Evolutionary conservation across 345 rosid species (phyloP).

Genomic region (Linum usitatissimum): DNA sequence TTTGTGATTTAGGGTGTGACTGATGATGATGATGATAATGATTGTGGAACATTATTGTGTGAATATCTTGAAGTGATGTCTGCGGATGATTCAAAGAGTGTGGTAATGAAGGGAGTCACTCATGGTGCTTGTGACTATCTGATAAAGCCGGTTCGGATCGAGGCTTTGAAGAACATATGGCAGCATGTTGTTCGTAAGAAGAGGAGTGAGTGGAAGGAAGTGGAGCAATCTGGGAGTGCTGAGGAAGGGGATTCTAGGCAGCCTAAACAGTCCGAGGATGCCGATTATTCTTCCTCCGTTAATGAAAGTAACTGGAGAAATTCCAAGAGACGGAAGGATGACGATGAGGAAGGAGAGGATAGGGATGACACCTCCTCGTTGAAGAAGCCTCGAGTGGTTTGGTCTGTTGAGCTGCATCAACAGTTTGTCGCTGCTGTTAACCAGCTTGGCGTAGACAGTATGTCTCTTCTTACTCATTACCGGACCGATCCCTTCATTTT

Average conservation of each 20-base stretch:
- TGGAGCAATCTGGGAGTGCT: constrained; percentile 24
- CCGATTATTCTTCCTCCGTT: constrained; percentile 21
- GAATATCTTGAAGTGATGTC: constrained; percentile 29
- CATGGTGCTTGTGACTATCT: constrained; percentile 38
- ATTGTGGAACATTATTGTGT: no score
- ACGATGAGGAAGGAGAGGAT: constrained; percentile 36
- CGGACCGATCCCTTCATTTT: no score
- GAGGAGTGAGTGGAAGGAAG: constrained; percentile 18
- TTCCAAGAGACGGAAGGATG: constrained; percentile 32
- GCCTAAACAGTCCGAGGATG: constrained; percentile 19
- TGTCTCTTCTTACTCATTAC: constrained; percentile 4
- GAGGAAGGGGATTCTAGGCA: constrained; percentile 23
- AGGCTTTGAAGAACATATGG: constrained; percentile 29
- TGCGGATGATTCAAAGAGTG: constrained; percentile 20
- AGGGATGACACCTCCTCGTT: constrained; percentile 69
- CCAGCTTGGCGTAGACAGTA: constrained; percentile 29
- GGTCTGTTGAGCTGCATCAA: constrained; percentile 30
- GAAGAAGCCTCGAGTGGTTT: constrained; percentile 27
- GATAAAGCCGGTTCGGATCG: constrained; percentile 27
- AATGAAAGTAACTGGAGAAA: constrained; percentile 25
- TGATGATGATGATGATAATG: neutral
- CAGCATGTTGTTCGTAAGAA: constrained; percentile 15
- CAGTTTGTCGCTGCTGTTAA: constrained; percentile 27
- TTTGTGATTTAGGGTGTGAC: no score
- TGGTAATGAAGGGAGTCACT: constrained; percentile 25